phyloP scores from a whole-genome alignment of 164 flowering plant genomes.

The Kalanchoe fedtschenkoi region DNA sequence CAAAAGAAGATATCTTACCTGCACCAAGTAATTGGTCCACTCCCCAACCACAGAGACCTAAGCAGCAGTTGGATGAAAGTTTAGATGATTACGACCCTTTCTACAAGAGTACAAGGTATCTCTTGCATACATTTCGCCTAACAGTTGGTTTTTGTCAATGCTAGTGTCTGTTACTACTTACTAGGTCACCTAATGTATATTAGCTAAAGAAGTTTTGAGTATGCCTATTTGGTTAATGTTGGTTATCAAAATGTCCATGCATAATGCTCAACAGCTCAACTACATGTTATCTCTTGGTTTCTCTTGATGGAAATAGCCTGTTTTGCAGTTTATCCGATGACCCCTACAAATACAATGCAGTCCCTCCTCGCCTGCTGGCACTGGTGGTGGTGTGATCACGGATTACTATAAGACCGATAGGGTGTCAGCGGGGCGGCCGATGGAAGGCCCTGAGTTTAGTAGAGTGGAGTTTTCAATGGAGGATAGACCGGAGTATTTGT shows the following conservation, averaged over 20 bases:
- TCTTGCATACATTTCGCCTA: neutral
- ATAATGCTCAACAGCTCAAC: neutral
- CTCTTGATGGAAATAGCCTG: slow-evolving; percentile 11
- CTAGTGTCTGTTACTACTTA: neutral
- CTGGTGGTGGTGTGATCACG: too few species aligned
- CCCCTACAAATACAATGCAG: slow-evolving; percentile 50
- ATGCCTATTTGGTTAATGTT: too few species aligned
- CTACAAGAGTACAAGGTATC: slow-evolving; percentile 43
- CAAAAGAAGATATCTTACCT: slow-evolving; percentile 84
- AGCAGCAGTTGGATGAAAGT: slow-evolving; percentile 35
- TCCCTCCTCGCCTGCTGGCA: slow-evolving; percentile 91
- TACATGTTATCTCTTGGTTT: neutral
- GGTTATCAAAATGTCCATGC: neutral
- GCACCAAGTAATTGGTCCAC: slow-evolving; percentile 57
- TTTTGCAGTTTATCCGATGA: slow-evolving; percentile 43
- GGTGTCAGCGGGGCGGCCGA: too few species aligned
- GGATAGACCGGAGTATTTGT: slow-evolving; percentile 33
- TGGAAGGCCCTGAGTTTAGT: too few species aligned
- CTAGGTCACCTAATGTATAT: neutral
- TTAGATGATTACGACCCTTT: slow-evolving; percentile 50
- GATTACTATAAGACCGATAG: too few species aligned
- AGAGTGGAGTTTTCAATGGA: slow-evolving; percentile 7
- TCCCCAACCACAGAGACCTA: slow-evolving; percentile 35
- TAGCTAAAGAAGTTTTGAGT: too few species aligned
- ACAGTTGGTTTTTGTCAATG: neutral